phyloP scores from a whole-genome alignment of 2,329 filamentous ascomycete species.

The Colletotrichum horii region DNA sequence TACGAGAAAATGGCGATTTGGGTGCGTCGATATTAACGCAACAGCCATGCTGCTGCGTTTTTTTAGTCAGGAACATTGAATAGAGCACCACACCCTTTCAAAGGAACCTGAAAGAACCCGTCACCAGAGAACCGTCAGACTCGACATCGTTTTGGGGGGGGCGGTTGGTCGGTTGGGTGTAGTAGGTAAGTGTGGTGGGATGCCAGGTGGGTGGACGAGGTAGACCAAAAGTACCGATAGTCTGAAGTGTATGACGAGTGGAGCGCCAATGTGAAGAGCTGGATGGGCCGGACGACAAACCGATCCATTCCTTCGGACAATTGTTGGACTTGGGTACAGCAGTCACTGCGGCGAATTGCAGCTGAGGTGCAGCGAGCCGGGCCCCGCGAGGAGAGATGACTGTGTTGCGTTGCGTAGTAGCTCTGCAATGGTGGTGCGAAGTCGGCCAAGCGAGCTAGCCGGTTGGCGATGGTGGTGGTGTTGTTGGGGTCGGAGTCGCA shows the following conservation, averaged over 20 bases:
- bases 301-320: slow-evolving; percentile 11
- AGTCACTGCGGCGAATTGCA: neutral
- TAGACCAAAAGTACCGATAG: neutral
- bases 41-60: neutral
- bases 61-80: slow-evolving; percentile 14
- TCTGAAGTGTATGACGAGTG: slow-evolving; percentile 1
- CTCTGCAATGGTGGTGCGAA: neutral
- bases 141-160: neutral
- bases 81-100: slow-evolving; percentile 6
- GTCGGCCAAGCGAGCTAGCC: neutral
- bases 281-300: neutral
- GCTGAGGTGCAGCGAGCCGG: neutral
- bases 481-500: neutral
- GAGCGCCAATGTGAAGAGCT: neutral
- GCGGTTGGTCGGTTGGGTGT: neutral
- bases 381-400: neutral
- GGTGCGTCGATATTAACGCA: slow-evolving; percentile 1
- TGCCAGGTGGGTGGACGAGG: neutral
- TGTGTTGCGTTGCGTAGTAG: neutral
- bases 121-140: neutral
- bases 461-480: neutral
- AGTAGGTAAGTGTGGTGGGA: neutral
- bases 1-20: slow-evolving; percentile 3
- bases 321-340: neutral
- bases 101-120: neutral